Conservation (phyloP, 1,284 basidiomycete species). For the Fomitopsis schrenkii region DNA sequence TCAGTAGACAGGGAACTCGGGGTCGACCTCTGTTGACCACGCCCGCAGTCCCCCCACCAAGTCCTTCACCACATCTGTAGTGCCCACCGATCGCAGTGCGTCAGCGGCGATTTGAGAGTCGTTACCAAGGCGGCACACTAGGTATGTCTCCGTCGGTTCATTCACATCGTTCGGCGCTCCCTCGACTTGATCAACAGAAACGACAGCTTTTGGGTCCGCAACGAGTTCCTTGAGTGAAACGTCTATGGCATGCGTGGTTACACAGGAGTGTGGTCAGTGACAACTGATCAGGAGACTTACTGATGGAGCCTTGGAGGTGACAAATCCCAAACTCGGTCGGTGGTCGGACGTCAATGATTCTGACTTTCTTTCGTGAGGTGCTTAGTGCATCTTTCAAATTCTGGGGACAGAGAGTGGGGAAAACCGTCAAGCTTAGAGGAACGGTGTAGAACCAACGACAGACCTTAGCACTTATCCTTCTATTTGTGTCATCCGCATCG, state of each 20-base stretch:
- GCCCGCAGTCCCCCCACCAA: slow-evolving; percentile 76
- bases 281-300: slow-evolving; percentile 47
- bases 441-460: neutral
- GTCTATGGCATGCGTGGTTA: slow-evolving; percentile 38
- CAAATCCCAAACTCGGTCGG: slow-evolving; percentile 86
- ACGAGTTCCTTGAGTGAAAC: slow-evolving; percentile 63
- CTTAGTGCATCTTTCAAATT: slow-evolving; percentile 40
- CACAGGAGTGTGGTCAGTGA: neutral
- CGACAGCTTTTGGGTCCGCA: slow-evolving; percentile 43
- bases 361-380: slow-evolving; percentile 21
- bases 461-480: slow-evolving; percentile 51
- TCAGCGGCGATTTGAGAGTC: slow-evolving; percentile 88
- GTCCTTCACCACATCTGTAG: slow-evolving; percentile 50
- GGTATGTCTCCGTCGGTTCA: slow-evolving; percentile 30
- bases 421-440: neutral
- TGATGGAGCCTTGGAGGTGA: slow-evolving; percentile 68
- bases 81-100: slow-evolving; percentile 49
- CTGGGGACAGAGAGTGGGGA: slow-evolving; percentile 19
- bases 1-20: slow-evolving; percentile 77
- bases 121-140: slow-evolving; percentile 89
- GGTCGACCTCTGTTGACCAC: slow-evolving; percentile 73
- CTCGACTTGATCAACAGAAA: slow-evolving; percentile 28
- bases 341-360: slow-evolving; percentile 82
- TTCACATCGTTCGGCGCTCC: slow-evolving; percentile 1
- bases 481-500: slow-evolving; percentile 26